phyloP scores from a whole-genome alignment of 495 filamentous ascomycete genomes.

The Penicillium odoratum region DNA sequence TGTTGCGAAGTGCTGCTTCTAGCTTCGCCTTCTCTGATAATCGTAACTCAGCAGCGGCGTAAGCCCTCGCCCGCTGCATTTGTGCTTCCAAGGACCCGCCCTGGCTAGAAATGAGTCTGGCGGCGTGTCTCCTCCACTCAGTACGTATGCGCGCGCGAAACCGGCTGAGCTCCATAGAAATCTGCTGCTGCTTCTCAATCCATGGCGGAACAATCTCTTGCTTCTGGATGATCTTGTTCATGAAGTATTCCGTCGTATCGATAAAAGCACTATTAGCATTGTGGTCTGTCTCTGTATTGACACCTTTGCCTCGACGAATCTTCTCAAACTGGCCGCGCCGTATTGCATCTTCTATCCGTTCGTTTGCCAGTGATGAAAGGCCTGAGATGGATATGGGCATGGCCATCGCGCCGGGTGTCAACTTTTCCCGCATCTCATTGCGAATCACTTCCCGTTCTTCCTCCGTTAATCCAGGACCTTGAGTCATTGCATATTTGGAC shows the following conservation, averaged over 20 bases:
- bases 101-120: slow-evolving; percentile 72
- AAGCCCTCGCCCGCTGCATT: slow-evolving; percentile 67
- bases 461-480: slow-evolving; percentile 59
- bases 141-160: slow-evolving; percentile 74
- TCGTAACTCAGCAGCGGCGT: slow-evolving; percentile 69
- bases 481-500: slow-evolving; percentile 65
- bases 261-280: slow-evolving; percentile 86
- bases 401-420: slow-evolving; percentile 67
- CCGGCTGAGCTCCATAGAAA: slow-evolving; percentile 62
- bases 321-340: slow-evolving; percentile 88
- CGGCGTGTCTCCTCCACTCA: slow-evolving; percentile 88
- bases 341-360: slow-evolving; percentile 93
- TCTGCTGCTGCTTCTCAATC: slow-evolving; percentile 98
- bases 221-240: slow-evolving; percentile 98
- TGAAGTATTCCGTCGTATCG: slow-evolving; percentile 95
- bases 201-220: slow-evolving; percentile 65
- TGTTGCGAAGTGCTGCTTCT: slow-evolving; percentile 44
- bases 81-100: slow-evolving; percentile 79
- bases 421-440: slow-evolving; percentile 76
- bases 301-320: slow-evolving; percentile 75
- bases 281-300: slow-evolving; percentile 69
- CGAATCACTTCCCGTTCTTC: slow-evolving; percentile 68
- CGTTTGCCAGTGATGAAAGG: slow-evolving; percentile 80
- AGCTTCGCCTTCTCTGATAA: slow-evolving; percentile 44
- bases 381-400: slow-evolving; percentile 80